These are phyloP conservation scores for Penstemon davidsonii DNA, from an alignment of 257 asterid genomes.

Conservation along the genomic window DNA sequence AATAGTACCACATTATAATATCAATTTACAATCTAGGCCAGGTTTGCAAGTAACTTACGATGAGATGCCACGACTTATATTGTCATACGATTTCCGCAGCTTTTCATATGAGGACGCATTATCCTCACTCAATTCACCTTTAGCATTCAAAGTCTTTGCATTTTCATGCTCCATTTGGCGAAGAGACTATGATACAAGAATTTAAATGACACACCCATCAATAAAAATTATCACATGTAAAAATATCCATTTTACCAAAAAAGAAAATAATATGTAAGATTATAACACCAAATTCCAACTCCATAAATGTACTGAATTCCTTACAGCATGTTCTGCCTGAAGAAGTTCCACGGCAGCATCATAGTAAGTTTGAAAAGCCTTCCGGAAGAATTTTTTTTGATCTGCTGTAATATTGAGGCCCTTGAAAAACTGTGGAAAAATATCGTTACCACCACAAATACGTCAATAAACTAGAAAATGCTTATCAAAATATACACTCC, in stretches of 20 bases:
- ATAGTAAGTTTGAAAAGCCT: constrained; percentile 80
- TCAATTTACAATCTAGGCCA: constrained; percentile 23
- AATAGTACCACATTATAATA: constrained; percentile 7
- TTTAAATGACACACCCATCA: not conserved
- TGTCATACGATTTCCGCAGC: constrained; percentile 89
- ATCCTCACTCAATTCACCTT: constrained; percentile 96
- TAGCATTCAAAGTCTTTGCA: constrained; percentile 88
- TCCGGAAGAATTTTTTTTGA: constrained; percentile 72
- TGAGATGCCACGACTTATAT: constrained; percentile 84
- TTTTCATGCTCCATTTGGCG: constrained; percentile 98
- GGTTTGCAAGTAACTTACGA: constrained; percentile 60
- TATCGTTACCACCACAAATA: constrained; percentile 25
- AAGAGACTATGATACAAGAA: constrained; percentile 59
- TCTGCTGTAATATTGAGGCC: constrained; percentile 80
- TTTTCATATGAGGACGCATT: constrained; percentile 83
- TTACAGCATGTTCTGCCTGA: constrained; percentile 91
- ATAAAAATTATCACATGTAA: constrained; percentile 11
- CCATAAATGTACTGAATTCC: constrained; percentile 29
- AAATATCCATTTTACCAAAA: constrained; percentile 14
- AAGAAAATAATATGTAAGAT: constrained; percentile 22
- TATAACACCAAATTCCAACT: constrained; percentile 21
- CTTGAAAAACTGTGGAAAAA: constrained; percentile 68
- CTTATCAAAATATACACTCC: not conserved
- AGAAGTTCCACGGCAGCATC: constrained; percentile 86
- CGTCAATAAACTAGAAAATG: constrained; percentile 22